Conservation (phyloP, 2,329 filamentous ascomycete species). For the Golovinomyces cichoracearum region DNA sequence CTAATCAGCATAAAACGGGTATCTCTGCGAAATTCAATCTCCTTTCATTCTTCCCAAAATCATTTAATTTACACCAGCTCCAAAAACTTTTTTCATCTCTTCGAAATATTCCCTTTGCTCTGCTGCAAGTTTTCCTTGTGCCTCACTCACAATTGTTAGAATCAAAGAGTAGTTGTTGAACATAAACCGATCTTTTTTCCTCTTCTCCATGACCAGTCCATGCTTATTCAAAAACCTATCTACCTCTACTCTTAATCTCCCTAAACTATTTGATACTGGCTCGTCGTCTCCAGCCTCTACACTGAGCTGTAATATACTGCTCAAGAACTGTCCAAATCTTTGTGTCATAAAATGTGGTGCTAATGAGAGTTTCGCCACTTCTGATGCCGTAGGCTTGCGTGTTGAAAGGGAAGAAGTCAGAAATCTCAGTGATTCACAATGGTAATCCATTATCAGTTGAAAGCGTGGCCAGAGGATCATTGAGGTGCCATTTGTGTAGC, state of each 20-base stretch:
- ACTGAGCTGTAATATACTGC: constrained; percentile 60
- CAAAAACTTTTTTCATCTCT: constrained; percentile 31
- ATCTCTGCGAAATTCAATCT: not conserved
- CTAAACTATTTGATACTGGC: constrained; percentile 59
- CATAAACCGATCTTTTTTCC: constrained; percentile 66
- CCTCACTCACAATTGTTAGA: constrained; percentile 70
- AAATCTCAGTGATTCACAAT: constrained; percentile 61
- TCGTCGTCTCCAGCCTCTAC: constrained; percentile 87
- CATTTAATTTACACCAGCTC: constrained; percentile 17
- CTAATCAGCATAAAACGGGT: not conserved
- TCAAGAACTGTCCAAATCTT: constrained; percentile 77
- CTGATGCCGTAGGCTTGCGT: constrained; percentile 21
- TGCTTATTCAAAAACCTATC: constrained; percentile 60
- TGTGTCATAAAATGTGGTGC: constrained; percentile 84
- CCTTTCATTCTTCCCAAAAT: not conserved
- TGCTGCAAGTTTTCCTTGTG: constrained; percentile 41
- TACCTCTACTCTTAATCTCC: constrained; percentile 52
- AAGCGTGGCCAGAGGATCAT: constrained; percentile 95
- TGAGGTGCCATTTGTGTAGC: constrained; percentile 78
- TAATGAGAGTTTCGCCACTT: constrained; percentile 37
- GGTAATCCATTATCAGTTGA: constrained; percentile 76
- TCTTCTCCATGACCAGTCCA: constrained; percentile 49
- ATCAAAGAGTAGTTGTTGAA: constrained; percentile 92
- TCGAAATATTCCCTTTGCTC: constrained; percentile 59
- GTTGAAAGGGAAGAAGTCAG: constrained; percentile 26